Percentiles rank a stretch among this genome's conserved stretches.
Evolutionary conservation across 1,284 basidiomycete species (phyloP).

Genomic region (Kalmanozyma brasiliensis): DNA sequence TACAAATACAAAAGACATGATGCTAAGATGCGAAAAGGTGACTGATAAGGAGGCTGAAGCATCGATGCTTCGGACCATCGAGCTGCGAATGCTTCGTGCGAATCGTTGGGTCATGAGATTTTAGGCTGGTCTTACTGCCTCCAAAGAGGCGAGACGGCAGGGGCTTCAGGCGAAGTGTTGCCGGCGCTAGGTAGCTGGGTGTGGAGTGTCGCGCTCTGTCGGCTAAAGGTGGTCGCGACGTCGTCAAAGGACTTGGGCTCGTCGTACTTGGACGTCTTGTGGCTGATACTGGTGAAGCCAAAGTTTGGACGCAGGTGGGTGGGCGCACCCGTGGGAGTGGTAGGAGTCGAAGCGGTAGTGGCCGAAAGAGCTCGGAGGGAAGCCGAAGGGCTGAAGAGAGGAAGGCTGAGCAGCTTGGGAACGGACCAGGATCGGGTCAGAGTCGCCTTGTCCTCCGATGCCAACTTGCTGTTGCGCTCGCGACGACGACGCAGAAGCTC

Average conservation of each 20-base stretch:
- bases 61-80: neutral
- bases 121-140: slow-evolving; percentile 10
- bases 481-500: slow-evolving; percentile 37
- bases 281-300: slow-evolving; percentile 16
- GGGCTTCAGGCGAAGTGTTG: slow-evolving; percentile 2
- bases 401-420: slow-evolving; percentile 37
- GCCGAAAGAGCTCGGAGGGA: slow-evolving; percentile 26
- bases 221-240: slow-evolving; percentile 16
- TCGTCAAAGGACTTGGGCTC: slow-evolving; percentile 29
- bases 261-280: slow-evolving; percentile 9
- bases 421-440: slow-evolving; percentile 37
- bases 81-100: neutral
- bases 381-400: slow-evolving; percentile 29
- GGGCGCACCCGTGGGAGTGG: slow-evolving; percentile 14
- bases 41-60: slow-evolving; percentile 4
- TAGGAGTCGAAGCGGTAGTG: slow-evolving; percentile 25
- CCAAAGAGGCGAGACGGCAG: slow-evolving; percentile 35
- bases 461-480: slow-evolving; percentile 18
- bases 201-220: slow-evolving; percentile 8
- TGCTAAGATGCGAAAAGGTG: slow-evolving; percentile 13
- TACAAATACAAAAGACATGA: slow-evolving; percentile 26
- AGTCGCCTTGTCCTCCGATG: slow-evolving; percentile 11
- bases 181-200: slow-evolving; percentile 3
- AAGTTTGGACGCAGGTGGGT: slow-evolving; percentile 22
- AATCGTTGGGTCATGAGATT: slow-evolving; percentile 8